Evolutionary conservation across 192 early-diverging fungal species (phyloP).

Genomic region (Mortierella claussenii): DNA sequence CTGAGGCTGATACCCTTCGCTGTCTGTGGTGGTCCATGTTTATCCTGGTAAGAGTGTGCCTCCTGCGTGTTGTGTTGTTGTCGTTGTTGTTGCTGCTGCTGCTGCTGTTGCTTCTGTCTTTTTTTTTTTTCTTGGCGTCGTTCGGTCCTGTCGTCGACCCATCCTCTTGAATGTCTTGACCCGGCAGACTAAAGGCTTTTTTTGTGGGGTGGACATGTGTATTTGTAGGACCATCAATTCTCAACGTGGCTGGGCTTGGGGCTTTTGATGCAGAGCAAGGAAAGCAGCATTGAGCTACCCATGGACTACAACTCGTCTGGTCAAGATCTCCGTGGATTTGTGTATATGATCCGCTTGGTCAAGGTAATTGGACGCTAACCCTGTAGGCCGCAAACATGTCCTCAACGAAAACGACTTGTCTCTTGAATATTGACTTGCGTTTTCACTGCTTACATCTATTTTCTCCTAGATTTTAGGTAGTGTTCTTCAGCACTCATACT

Average conservation of each 20-base stretch:
- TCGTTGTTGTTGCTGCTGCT: too few relatives aligned
- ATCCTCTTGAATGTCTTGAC: too few relatives aligned
- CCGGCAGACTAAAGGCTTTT: too few relatives aligned
- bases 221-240: constrained; percentile 47
- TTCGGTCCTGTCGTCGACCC: too few relatives aligned
- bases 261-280: constrained; percentile 45
- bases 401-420: neutral
- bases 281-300: constrained; percentile 38
- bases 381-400: neutral
- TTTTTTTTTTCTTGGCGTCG: too few relatives aligned
- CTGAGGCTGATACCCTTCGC: constrained; percentile 36
- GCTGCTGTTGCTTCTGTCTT: too few relatives aligned
- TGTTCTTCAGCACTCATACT: constrained; percentile 52
- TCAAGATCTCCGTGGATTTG: constrained; percentile 37
- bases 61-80: too few relatives aligned
- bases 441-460: neutral
- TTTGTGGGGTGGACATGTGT: too few relatives aligned
- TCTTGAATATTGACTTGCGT: neutral
- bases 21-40: constrained; percentile 54
- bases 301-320: constrained; percentile 10
- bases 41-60: constrained; percentile 44
- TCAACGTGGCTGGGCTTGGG: constrained; percentile 43
- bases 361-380: too few relatives aligned
- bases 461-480: constrained; percentile 30
- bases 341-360: constrained; percentile 38